Conservation (phyloP, 805 yeast genomes). For the Pichia sporocuriosa region DNA sequence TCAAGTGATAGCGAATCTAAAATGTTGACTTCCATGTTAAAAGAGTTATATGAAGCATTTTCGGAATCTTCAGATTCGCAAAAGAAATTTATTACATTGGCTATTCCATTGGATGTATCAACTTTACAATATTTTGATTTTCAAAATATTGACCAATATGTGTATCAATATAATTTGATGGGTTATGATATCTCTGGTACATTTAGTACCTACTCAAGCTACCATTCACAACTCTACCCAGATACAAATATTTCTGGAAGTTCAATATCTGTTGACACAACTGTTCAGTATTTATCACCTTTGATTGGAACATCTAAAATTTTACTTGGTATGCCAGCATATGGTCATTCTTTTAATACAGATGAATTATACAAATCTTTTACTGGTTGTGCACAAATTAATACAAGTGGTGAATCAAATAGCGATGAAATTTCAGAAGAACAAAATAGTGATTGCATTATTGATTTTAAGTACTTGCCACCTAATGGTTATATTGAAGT, state of each 20-base stretch:
- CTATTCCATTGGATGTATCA: slow-evolving; percentile 63
- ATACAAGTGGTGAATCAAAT: slow-evolving; percentile 8
- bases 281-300: slow-evolving; percentile 29
- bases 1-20: slow-evolving; percentile 34
- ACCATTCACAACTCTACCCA: slow-evolving; percentile 61
- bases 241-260: slow-evolving; percentile 11
- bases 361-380: slow-evolving; percentile 12
- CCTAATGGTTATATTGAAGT: slow-evolving; percentile 32
- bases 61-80: slow-evolving; percentile 25
- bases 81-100: slow-evolving; percentile 47
- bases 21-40: slow-evolving; percentile 38
- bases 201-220: slow-evolving; percentile 58
- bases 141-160: slow-evolving; percentile 45
- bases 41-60: slow-evolving; percentile 10
- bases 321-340: slow-evolving; percentile 80
- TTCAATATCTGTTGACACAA: slow-evolving; percentile 40
- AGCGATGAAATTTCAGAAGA: neutral
- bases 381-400: slow-evolving; percentile 19
- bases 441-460: slow-evolving; percentile 15
- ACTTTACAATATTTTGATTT: slow-evolving; percentile 40
- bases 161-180: slow-evolving; percentile 82
- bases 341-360: slow-evolving; percentile 45
- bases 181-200: slow-evolving; percentile 81
- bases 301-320: slow-evolving; percentile 35
- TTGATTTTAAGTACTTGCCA: slow-evolving; percentile 21